Evolutionary conservation across 257 asterid species (phyloP).

Genomic region (Pogostemon cablin): DNA sequence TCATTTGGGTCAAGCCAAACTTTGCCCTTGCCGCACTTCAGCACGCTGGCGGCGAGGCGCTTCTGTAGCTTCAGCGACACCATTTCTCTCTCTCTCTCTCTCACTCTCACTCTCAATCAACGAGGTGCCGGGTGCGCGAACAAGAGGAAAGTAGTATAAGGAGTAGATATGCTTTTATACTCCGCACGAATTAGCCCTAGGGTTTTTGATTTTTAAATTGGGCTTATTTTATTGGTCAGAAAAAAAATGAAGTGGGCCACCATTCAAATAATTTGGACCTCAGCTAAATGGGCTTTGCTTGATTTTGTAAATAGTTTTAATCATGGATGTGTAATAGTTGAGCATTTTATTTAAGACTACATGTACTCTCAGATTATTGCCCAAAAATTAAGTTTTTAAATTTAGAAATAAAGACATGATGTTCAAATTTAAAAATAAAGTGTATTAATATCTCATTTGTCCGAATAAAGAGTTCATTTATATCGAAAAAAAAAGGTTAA

Average conservation of each 20-base stretch:
- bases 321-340: too few relatives aligned
- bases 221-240: conserved; percentile 1
- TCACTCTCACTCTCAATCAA: conserved; percentile 1
- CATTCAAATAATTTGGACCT: neutral
- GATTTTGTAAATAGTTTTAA: too few relatives aligned
- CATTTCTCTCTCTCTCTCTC: conserved; percentile 31
- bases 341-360: too few relatives aligned
- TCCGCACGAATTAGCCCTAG: conserved; percentile 25
- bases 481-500: too few relatives aligned
- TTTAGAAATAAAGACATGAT: too few relatives aligned
- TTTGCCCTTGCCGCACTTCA: conserved; percentile 55
- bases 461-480: too few relatives aligned
- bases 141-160: neutral
- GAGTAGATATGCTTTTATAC: conserved; percentile 28
- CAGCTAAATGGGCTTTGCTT: neutral
- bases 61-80: conserved; percentile 54
- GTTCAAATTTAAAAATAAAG: too few relatives aligned
- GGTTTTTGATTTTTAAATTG: conserved; percentile 27
- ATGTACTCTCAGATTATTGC: too few relatives aligned
- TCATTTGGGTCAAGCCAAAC: conserved; percentile 61
- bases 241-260: neutral
- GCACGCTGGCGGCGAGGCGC: conserved; percentile 55
- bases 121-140: conserved; percentile 28
- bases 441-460: too few relatives aligned
- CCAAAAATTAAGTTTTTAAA: too few relatives aligned